These are phyloP conservation scores for Leccinum aurantiacum DNA, from an alignment of 768 basidiomycete genomes.

Conservation along the genomic window DNA sequence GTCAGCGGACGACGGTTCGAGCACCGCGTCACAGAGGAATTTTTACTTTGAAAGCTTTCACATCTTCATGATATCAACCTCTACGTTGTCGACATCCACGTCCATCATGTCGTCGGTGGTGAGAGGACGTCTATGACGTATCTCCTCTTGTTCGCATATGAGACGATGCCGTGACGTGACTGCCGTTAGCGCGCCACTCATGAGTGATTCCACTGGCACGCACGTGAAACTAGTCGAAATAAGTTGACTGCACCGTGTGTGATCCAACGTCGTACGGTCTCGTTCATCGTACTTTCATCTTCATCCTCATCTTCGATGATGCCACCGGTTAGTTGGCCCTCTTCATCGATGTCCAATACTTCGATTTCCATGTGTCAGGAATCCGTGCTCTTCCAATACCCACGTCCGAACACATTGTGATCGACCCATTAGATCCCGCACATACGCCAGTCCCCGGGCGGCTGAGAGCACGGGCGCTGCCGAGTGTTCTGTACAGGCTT, in stretches of 20 bases:
- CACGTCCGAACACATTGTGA: conserved; percentile 83
- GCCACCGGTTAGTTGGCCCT: conserved; percentile 63
- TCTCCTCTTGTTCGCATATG: conserved; percentile 67
- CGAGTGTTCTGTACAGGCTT: conserved; percentile 46
- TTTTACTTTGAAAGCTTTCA: conserved; percentile 76
- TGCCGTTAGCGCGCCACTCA: conserved; percentile 46
- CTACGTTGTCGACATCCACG: conserved; percentile 56
- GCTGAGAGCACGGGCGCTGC: conserved; percentile 62
- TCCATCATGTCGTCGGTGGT: conserved; percentile 74
- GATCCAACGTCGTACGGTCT: conserved; percentile 51
- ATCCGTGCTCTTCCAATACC: conserved; percentile 87
- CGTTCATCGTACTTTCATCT: conserved; percentile 52
- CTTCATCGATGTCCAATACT: conserved; percentile 65
- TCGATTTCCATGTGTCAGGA: conserved; percentile 72
- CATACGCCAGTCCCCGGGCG: conserved; percentile 90
- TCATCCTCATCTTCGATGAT: conserved; percentile 78
- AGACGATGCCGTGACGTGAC: conserved; percentile 49
- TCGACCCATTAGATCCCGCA: conserved; percentile 97
- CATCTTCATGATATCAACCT: conserved; percentile 54
- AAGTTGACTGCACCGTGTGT: conserved; percentile 70
- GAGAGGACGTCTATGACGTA: conserved; percentile 55
- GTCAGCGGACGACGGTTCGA: conserved; percentile 49
- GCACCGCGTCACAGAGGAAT: conserved; percentile 26
- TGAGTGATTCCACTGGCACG: conserved; percentile 45
- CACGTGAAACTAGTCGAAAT: conserved; percentile 46